Conservation (phyloP, 352 stramenopile genomes). For the Thraustochytrium striatum region DNA sequence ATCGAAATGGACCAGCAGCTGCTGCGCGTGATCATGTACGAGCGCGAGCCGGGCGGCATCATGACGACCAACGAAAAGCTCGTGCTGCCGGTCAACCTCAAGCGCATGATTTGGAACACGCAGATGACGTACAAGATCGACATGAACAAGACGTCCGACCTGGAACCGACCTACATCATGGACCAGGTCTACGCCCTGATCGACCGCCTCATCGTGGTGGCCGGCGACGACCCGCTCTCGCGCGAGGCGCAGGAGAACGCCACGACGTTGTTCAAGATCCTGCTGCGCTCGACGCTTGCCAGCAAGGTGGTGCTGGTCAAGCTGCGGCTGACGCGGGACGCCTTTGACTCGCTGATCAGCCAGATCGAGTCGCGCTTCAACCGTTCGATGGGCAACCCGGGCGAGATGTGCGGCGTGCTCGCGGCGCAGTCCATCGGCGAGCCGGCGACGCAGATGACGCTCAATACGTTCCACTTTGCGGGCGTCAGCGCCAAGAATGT, state of each 20-base stretch:
- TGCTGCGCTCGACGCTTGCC: constrained; percentile 89
- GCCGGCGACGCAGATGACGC: constrained; percentile 98
- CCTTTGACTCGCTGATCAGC: constrained; percentile 87
- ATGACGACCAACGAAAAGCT: constrained; percentile 55
- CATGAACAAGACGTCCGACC: constrained; percentile 52
- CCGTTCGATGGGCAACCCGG: constrained; percentile 85
- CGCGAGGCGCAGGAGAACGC: constrained; percentile 95
- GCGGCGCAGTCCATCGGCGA: constrained; percentile 98
- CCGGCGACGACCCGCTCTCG: constrained; percentile 85
- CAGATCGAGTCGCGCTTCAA: constrained; percentile 96
- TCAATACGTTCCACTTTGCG: constrained; percentile 99
- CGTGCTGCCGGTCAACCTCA: constrained; percentile 85
- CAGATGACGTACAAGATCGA: constrained; percentile 70
- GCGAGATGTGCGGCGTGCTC: constrained; percentile 97
- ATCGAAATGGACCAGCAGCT: constrained; percentile 89
- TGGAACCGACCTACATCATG: constrained; percentile 62
- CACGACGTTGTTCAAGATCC: constrained; percentile 95
- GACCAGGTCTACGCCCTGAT: constrained; percentile 85
- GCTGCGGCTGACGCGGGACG: constrained; percentile 88
- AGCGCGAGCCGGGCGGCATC: constrained; percentile 86
- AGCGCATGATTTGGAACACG: constrained; percentile 91
- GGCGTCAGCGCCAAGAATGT: constrained; percentile 99
- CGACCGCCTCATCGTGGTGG: constrained; percentile 89
- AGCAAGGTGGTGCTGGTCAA: constrained; percentile 93
- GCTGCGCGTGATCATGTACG: constrained; percentile 87